These are phyloP conservation scores for Daldinia childiae DNA, from an alignment of 495 filamentous ascomycete genomes.

Conservation along the genomic window DNA sequence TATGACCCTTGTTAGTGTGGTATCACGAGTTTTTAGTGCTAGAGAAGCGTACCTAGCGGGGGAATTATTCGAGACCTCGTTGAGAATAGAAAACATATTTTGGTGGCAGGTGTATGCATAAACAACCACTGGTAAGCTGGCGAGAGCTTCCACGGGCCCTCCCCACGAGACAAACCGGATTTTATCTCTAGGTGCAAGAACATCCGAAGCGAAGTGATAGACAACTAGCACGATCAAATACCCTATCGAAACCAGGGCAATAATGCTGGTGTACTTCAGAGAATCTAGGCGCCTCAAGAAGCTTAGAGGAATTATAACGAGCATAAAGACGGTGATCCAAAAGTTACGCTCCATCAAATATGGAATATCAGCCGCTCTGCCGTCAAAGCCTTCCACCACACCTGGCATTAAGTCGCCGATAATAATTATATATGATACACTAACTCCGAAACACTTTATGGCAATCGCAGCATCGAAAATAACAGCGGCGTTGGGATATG, in stretches of 20 bases:
- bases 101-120: conserved; percentile 99
- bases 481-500: conserved; percentile 95
- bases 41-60: conserved; percentile 53
- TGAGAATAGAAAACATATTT: conserved; percentile 99
- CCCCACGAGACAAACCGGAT: conserved; percentile 80
- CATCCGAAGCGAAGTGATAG: conserved; percentile 88
- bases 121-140: conserved; percentile 91
- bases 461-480: conserved; percentile 96
- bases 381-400: conserved; percentile 77
- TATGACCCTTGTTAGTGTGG: conserved; percentile 50
- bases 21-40: background rate
- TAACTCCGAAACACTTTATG: conserved; percentile 98
- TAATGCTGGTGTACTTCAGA: conserved; percentile 94
- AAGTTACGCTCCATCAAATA: conserved; percentile 91
- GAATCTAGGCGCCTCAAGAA: conserved; percentile 92
- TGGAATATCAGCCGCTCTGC: conserved; percentile 63
- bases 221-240: conserved; percentile 92
- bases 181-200: conserved; percentile 72
- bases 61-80: conserved; percentile 89
- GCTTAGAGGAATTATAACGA: conserved; percentile 92
- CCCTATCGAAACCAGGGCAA: conserved; percentile 90
- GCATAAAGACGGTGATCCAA: conserved; percentile 98
- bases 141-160: conserved; percentile 78
- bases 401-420: conserved; percentile 99
- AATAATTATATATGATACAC: conserved; percentile 96